A percentile compares a stretch with the other conserved stretches of the same genome.
Evolutionary conservation across 2,329 filamentous ascomycete genomes (phyloP).

Genomic region (Fusarium clavum): DNA sequence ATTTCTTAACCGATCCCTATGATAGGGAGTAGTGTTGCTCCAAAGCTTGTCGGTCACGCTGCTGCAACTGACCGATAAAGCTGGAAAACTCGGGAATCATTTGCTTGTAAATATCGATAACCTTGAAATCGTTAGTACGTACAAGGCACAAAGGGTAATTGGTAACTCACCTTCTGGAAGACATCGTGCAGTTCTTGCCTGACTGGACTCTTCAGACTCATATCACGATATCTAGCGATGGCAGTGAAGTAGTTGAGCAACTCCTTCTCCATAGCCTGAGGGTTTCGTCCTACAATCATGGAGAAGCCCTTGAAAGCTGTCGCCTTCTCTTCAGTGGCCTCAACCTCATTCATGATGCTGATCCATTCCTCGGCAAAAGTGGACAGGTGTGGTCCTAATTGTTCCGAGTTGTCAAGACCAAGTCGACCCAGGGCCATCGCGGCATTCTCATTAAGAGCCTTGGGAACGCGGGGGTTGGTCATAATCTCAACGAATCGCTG

Average conservation of each 20-base stretch:
- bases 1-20: conserved; percentile 1
- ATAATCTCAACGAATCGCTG: conserved; percentile 84
- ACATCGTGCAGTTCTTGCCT: conserved; percentile 75
- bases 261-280: conserved; percentile 89
- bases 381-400: conserved; percentile 81
- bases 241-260: conserved; percentile 84
- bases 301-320: conserved; percentile 94
- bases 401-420: conserved; percentile 80
- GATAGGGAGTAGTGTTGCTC: conserved; percentile 61
- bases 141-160: not conserved
- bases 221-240: conserved; percentile 81
- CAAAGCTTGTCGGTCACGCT: conserved; percentile 63
- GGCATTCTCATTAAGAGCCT: conserved; percentile 91
- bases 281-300: conserved; percentile 84
- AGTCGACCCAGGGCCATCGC: conserved; percentile 91
- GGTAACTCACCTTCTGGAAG: conserved; percentile 77
- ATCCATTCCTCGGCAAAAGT: conserved; percentile 88
- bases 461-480: conserved; percentile 84
- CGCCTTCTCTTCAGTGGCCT: conserved; percentile 92
- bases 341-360: conserved; percentile 82
- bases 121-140: conserved; percentile 50
- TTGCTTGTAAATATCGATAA: conserved; percentile 66
- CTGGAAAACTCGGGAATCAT: conserved; percentile 70
- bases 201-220: conserved; percentile 68
- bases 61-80: conserved; percentile 64